These are phyloP conservation scores for Fusarium torulosum DNA, from an alignment of 2,329 filamentous ascomycete genomes.

Conservation along the genomic window DNA sequence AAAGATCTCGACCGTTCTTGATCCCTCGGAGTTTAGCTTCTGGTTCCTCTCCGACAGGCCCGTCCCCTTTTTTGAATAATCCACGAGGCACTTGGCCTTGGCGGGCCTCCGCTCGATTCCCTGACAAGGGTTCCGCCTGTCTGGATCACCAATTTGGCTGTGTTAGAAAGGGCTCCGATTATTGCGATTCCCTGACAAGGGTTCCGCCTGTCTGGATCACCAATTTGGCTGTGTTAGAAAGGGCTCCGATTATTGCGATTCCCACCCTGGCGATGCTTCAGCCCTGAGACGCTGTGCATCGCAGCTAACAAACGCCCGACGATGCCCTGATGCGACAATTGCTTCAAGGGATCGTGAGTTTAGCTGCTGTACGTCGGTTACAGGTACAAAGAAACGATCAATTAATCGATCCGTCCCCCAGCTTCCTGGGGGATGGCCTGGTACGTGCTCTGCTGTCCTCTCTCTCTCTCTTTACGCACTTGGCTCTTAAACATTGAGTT, in stretches of 20 bases:
- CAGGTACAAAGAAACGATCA: constrained; percentile 7
- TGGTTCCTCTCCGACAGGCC: constrained; percentile 7
- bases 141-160: constrained; percentile 40
- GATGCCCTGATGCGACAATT: constrained; percentile 26
- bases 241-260: constrained; percentile 35
- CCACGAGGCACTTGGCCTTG: constrained; percentile 11
- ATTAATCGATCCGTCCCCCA: constrained; percentile 3
- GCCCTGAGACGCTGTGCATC: constrained; percentile 29
- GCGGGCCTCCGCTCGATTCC: constrained; percentile 36
- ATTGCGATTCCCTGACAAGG: constrained; percentile 28
- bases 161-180: constrained; percentile 29
- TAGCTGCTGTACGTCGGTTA: constrained; percentile 6
- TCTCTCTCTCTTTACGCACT: constrained; percentile 1
- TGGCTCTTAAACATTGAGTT: constrained; percentile 15
- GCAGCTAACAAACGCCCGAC: constrained; percentile 23
- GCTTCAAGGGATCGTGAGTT: constrained; percentile 15
- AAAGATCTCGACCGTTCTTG: constrained; percentile 14
- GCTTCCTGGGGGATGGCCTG: neutral
- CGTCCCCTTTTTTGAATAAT: neutral
- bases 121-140: constrained; percentile 35
- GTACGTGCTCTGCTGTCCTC: neutral
- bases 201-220: constrained; percentile 40
- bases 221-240: constrained; percentile 30
- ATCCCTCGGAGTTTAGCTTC: constrained; percentile 25
- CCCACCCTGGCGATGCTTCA: constrained; percentile 23